Conservation (phyloP, 75 land plant species). For the Pseudotsuga menziesii region DNA sequence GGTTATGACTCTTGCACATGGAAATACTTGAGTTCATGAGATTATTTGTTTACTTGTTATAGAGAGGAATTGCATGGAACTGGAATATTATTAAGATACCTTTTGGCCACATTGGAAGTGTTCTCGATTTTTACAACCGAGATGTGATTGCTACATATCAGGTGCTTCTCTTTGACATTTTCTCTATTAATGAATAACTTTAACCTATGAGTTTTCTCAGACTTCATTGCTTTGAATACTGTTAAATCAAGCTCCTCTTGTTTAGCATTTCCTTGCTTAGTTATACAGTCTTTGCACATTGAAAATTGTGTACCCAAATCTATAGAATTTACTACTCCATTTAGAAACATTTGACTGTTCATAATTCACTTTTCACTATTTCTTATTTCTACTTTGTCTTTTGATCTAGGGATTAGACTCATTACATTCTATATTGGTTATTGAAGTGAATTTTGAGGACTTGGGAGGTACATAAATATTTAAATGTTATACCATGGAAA, state of each 20-base stretch:
- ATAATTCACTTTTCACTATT: neutral
- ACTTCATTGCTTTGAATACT: too few relatives aligned
- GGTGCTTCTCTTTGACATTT: conserved; percentile 6
- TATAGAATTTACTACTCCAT: neutral
- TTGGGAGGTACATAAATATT: neutral
- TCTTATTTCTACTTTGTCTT: neutral
- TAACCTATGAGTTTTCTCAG: too few relatives aligned
- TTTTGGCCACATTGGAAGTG: conserved; percentile 17
- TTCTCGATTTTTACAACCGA: conserved; percentile 18
- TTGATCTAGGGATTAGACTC: neutral
- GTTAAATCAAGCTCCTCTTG: too few relatives aligned
- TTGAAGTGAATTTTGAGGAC: neutral
- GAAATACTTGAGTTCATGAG: too few relatives aligned
- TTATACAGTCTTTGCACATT: neutral
- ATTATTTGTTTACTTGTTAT: too few relatives aligned
- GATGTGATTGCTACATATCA: conserved; percentile 25
- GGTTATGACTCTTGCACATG: too few relatives aligned
- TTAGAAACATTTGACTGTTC: neutral
- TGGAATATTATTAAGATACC: conserved; percentile 15
- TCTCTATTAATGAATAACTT: neutral
- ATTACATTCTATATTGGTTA: neutral
- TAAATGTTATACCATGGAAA: too few relatives aligned
- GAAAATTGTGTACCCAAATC: neutral
- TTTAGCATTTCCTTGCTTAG: too few relatives aligned
- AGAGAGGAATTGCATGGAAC: conserved; percentile 17